These are phyloP conservation scores for Termitomyces sp. DNA, from an alignment of 768 basidiomycete species.

Conservation along the genomic window DNA sequence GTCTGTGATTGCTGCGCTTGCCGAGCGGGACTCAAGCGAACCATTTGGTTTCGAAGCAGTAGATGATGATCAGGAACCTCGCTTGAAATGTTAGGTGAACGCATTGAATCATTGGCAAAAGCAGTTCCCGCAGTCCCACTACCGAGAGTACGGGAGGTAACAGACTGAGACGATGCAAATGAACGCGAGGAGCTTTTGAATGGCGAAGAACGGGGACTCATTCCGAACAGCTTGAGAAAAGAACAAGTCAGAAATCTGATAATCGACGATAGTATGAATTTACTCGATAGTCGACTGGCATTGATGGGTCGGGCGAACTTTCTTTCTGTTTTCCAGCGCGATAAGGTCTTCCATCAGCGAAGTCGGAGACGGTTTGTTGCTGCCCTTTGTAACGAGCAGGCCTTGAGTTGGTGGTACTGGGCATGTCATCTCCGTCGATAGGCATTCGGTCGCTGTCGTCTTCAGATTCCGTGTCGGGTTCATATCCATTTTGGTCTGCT, in stretches of 20 bases:
- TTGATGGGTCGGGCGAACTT: not conserved
- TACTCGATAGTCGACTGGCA: not conserved
- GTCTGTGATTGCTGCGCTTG: not conserved
- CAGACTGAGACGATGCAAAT: not conserved
- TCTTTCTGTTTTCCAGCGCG: not conserved
- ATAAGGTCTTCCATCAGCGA: not conserved
- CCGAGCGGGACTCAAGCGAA: not conserved
- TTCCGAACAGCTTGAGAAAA: not conserved
- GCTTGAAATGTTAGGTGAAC: not conserved
- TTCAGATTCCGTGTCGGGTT: not conserved
- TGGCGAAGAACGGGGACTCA: not conserved
- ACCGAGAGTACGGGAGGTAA: not conserved
- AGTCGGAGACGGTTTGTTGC: not conserved
- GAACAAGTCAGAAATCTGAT: not conserved
- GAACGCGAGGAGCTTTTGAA: not conserved
- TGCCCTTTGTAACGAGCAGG: not conserved
- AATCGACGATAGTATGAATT: not conserved
- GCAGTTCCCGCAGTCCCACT: not conserved
- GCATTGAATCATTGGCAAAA: not conserved
- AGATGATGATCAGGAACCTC: not conserved
- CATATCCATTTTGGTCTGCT: not conserved
- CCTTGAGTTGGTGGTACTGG: not conserved
- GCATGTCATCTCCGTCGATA: not conserved
- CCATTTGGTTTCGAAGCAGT: not conserved
- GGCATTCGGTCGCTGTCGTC: not conserved